Percentiles rank a stretch among this genome's conserved stretches.
Conservation (phyloP, 148 eudicot genomes). For the Fagopyrum tataricum region DNA sequence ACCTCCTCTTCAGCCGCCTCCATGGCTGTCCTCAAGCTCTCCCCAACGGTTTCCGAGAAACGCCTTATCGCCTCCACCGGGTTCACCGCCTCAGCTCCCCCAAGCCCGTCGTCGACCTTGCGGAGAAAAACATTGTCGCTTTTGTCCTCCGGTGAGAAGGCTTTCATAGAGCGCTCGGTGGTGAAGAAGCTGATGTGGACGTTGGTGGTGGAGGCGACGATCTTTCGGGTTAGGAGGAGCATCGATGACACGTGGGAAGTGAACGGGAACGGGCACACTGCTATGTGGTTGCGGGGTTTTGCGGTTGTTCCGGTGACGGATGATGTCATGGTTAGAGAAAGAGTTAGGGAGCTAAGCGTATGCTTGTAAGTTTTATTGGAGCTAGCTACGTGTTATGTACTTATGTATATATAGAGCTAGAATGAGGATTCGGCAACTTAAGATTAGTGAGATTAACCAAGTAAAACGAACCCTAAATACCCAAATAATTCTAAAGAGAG, state of each 20-base stretch:
- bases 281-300: not conserved
- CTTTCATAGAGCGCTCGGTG: not conserved
- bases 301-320: not conserved
- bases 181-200: slow-evolving; percentile 17
- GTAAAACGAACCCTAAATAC: too few species aligned
- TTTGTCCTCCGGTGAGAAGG: not conserved
- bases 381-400: too few species aligned
- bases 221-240: not conserved
- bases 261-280: slow-evolving; percentile 9
- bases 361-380: too few species aligned
- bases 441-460: too few species aligned
- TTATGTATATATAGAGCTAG: too few species aligned
- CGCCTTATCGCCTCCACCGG: slow-evolving; percentile 19
- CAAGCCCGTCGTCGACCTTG: not conserved
- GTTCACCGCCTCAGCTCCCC: not conserved
- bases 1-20: slow-evolving; percentile 20
- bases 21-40: slow-evolving; percentile 21
- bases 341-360: too few species aligned
- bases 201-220: not conserved
- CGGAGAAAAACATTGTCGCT: not conserved
- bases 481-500: too few species aligned
- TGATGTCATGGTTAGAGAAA: not conserved
- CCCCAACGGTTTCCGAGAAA: slow-evolving; percentile 25
- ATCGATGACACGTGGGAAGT: not conserved
- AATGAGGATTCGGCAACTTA: too few species aligned